Base-by-base conservation (phyloP, 768 basidiomycete species). In the Exsudoporus frostii region DNA sequence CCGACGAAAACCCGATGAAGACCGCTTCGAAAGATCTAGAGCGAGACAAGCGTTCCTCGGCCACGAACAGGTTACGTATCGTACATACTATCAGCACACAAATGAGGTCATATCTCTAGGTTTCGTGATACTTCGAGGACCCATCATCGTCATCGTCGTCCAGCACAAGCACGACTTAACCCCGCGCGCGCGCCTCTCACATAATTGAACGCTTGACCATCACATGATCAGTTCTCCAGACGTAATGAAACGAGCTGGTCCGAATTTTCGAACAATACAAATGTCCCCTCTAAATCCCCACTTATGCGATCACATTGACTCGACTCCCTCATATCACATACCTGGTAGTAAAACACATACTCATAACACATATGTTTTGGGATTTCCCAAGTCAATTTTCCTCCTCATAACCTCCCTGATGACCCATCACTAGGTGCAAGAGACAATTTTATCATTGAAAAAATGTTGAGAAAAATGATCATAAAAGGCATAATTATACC, bases 201-300 rank as follows among this genome's bases (percentile, higher is more conserved):
- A n/a, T n/a, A n/a, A n/a, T n/a, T n/a, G n/a, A 41, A 13, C 52
- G 53, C 53, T 20, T 45, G 19, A 4, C 45, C 27, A 33, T 34
- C 33, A 38, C 42, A n/a, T 6, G 6, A 17, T 7, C 27, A 30
- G 17, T 24, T 19, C 44, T 10, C 45, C n/a, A 19, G 11, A 58
- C 55, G 59, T 58, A 62, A 65, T 55, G 40, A 58, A 58, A 50
- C 36, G 29, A 48, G 20, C 47, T 34, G 41, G 10, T 22, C 17
- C 32, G 40, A 39, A 33, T 50, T 37, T 7, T 34, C 7, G 7
- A 9, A 41, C 24, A 24, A 43, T 15, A 29, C 30, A 24, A 40
- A 22, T 4, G 24, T 19, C 43, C 51, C 20, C 27, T 50, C 20
- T 63, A 57, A n/a, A 14, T 42, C 32, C 61, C 61, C 29, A 10